phyloP scores from a whole-genome alignment of 164 flowering plant species.

The Cinnamomum micranthum region DNA sequence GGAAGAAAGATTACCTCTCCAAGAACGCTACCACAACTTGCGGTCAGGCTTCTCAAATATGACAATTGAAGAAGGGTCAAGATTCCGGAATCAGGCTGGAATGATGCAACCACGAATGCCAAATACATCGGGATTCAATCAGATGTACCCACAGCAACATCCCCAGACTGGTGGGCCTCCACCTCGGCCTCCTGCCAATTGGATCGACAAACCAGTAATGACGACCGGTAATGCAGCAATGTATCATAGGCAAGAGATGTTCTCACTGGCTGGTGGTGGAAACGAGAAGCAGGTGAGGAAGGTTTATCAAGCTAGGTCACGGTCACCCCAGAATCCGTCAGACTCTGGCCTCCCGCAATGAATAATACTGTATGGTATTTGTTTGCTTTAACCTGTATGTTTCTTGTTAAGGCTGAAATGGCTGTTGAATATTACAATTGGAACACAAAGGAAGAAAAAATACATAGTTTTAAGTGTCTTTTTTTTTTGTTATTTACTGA shows the following conservation, averaged over 20 bases:
- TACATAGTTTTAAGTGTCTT: background rate
- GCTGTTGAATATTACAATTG: background rate
- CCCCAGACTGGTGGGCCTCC: slow-evolving; percentile 28
- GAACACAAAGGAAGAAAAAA: background rate
- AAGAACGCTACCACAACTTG: slow-evolving; percentile 35
- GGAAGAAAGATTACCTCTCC: slow-evolving; percentile 34
- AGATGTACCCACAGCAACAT: slow-evolving; percentile 16
- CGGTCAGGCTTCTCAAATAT: slow-evolving; percentile 44
- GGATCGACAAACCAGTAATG: slow-evolving; percentile 42
- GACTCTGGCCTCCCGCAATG: slow-evolving; percentile 12
- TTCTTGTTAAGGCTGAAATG: background rate
- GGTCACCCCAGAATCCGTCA: slow-evolving; percentile 11
- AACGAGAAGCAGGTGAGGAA: slow-evolving; percentile 45
- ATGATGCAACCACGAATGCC: slow-evolving; percentile 23
- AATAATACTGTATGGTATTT: slow-evolving; percentile 1
- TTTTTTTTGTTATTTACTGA: no score
- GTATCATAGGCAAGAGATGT: slow-evolving; percentile 28
- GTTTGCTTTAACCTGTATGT: background rate
- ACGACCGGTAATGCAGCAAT: slow-evolving; percentile 22
- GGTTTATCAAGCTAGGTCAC: slow-evolving; percentile 54
- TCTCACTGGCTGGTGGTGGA: slow-evolving; percentile 18
- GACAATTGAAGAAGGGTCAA: slow-evolving; percentile 38
- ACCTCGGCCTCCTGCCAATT: slow-evolving; percentile 68
- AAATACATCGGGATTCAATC: slow-evolving; percentile 17
- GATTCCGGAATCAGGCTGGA: slow-evolving; percentile 15